phyloP scores from a whole-genome alignment of 2,329 filamentous ascomycete species.

The Fusarium concolor region DNA sequence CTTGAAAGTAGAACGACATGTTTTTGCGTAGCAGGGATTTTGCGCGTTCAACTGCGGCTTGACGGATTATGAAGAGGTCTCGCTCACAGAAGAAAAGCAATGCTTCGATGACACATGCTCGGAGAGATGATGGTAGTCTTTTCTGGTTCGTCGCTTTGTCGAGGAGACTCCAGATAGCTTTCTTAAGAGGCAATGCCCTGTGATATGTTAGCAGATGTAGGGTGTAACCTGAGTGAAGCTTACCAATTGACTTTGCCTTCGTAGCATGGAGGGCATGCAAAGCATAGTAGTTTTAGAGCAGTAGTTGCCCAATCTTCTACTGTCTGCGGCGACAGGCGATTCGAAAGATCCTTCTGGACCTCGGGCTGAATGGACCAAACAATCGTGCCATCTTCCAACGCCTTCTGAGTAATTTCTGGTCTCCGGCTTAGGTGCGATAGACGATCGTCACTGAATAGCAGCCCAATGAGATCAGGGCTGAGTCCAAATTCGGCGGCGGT shows the following conservation, averaged over 20 bases:
- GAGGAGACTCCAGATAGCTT: constrained; percentile 45
- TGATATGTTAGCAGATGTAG: too few species aligned
- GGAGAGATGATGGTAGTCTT: constrained; percentile 27
- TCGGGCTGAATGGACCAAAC: constrained; percentile 39
- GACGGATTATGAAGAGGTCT: constrained; percentile 45
- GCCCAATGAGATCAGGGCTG: constrained; percentile 24
- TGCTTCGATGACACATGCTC: constrained; percentile 43
- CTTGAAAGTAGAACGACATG: constrained; percentile 50
- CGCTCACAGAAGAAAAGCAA: constrained; percentile 50
- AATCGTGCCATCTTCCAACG: constrained; percentile 33
- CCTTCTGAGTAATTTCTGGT: constrained; percentile 25
- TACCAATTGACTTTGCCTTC: constrained; percentile 51
- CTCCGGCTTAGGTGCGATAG: constrained; percentile 11
- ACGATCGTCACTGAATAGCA: constrained; percentile 33
- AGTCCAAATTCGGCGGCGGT: constrained; percentile 43
- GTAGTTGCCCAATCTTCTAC: constrained; percentile 35
- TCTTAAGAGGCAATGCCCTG: constrained; percentile 44
- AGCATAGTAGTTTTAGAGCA: constrained; percentile 45
- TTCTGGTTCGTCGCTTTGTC: constrained; percentile 29
- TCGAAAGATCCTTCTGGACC: not conserved
- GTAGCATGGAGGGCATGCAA: constrained; percentile 48
- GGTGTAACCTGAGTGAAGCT: accelerated
- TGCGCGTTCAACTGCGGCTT: constrained; percentile 42
- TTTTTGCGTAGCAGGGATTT: constrained; percentile 41
- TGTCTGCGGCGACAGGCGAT: constrained; percentile 23